Percentiles rank a stretch among this genome's conserved stretches.
These are phyloP conservation scores for Zopfia rhizophila DNA, from an alignment of 2,329 filamentous ascomycete genomes.

Conservation along the genomic window DNA sequence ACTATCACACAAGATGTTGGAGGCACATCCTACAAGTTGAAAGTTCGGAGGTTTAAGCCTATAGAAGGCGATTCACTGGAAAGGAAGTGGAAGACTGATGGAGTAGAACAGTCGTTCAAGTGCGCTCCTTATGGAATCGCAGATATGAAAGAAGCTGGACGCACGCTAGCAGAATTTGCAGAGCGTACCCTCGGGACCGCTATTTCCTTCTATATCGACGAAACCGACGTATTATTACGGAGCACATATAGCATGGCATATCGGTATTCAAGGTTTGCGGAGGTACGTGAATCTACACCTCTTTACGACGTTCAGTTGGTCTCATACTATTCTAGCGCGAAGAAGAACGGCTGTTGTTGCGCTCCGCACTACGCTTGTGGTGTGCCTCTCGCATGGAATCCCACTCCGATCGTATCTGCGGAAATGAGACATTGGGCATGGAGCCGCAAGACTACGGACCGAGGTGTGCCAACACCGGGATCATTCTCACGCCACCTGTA, in stretches of 20 bases:
- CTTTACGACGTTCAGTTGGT: too few relatives aligned
- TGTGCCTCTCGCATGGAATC: slow-evolving; percentile 10
- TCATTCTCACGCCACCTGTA: slow-evolving; percentile 9
- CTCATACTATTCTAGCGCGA: too few relatives aligned
- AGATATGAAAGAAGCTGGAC: slow-evolving; percentile 9
- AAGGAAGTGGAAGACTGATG: slow-evolving; percentile 5
- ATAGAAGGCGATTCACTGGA: neutral
- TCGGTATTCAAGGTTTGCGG: slow-evolving; percentile 8
- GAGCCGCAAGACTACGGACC: slow-evolving; percentile 5
- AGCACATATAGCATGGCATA: slow-evolving; percentile 14
- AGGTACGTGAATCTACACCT: too few relatives aligned
- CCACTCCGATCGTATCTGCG: slow-evolving; percentile 5
- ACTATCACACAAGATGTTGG: slow-evolving; percentile 7
- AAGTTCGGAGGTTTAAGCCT: slow-evolving; percentile 10
- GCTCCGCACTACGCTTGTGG: neutral
- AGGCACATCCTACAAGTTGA: neutral
- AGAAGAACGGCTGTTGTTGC: slow-evolving; percentile 4
- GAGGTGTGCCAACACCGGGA: slow-evolving; percentile 3
- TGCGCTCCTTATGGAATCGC: slow-evolving; percentile 7
- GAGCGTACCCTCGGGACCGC: slow-evolving; percentile 3
- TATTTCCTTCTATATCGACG: slow-evolving; percentile 3
- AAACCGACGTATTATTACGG: slow-evolving; percentile 1
- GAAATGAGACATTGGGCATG: slow-evolving; percentile 12
- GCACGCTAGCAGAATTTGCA: neutral
- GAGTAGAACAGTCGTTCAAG: neutral